Evolutionary conservation across 805 yeast species (phyloP), one percentile per base, ranked within the genome.

Genomic region (Scheffersomyces amazonensis): DNA sequence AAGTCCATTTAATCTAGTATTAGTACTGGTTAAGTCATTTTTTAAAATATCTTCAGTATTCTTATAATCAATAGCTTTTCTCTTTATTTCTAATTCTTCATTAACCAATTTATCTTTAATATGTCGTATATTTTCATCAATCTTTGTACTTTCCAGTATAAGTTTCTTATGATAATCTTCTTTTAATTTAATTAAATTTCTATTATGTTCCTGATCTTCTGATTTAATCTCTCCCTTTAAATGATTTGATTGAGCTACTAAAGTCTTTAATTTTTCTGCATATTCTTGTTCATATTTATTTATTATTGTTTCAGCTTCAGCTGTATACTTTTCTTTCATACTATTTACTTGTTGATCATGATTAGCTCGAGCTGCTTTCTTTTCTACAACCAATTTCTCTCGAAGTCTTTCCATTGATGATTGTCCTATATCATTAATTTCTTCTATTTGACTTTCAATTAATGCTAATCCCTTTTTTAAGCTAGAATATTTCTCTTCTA

Each of bases 231-330:
- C 44, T 11, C 35, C 37, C 30, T 47, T 31, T n/a, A 52, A 31
- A 5, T 38, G 41, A 3, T 49, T 49, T 30, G 50, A 40, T 35
- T 52, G 41, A 8, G 25, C n/a, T 5, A 21, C 27, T 22, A 56
- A 31, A 18, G 34, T 25, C 8, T 45, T 49, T 39, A 66, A 67
- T 32, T 58, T 50, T 7, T 46, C 39, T 31, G 67, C 58, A 20
- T 57, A 53, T 28, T 58, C 50, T 15, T 49, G 49, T 4, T 62
- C 60, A 36, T 66, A 69, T 12, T 52, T 51, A 5, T 59, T 48
- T 23, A 72, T 60, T 5, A 71, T 42, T 1, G 49, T 39, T 29
- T 75, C 75, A 1, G 77, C 62, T 47, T 71, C 59, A 0, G 33
- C 41, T 1, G 55, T 44, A 10, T 57, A 51, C 5, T 36, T 41